Evolutionary conservation across 2,329 filamentous ascomycete species (phyloP).

Genomic region (Fragosphaeria purpurea): DNA sequence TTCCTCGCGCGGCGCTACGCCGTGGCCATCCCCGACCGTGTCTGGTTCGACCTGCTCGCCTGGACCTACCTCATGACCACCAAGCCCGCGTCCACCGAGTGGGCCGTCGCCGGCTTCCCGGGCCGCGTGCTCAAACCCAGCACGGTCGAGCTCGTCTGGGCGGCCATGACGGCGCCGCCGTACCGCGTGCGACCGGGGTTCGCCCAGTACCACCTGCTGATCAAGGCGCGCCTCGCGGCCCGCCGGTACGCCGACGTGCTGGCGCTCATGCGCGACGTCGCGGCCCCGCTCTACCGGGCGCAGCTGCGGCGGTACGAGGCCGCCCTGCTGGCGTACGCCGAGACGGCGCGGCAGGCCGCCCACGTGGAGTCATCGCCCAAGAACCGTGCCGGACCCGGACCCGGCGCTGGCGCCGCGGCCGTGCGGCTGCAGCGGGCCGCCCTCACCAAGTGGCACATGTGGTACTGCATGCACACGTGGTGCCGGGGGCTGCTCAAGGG

Average conservation of each 20-base stretch:
- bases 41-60: conserved; percentile 59
- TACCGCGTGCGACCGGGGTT: conserved; percentile 48
- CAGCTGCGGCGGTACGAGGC: conserved; percentile 14
- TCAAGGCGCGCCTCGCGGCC: conserved; percentile 26
- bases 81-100: conserved; percentile 27
- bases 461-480: conserved; percentile 21
- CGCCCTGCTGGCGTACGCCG: conserved; percentile 16
- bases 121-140: conserved; percentile 29
- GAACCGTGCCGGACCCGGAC: no score
- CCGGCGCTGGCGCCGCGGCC: conserved; percentile 9
- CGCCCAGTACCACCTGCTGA: conserved; percentile 39
- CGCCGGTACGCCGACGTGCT: conserved; percentile 12
- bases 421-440: conserved; percentile 18
- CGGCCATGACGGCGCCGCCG: conserved; percentile 47
- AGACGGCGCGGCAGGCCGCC: conserved; percentile 17
- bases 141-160: conserved; percentile 42
- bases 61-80: conserved; percentile 52
- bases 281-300: conserved; percentile 18
- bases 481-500: conserved; percentile 17
- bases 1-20: conserved; percentile 50
- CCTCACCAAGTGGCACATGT: conserved; percentile 21
- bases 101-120: conserved; percentile 21
- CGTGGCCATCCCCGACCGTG: conserved; percentile 42
- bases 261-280: conserved; percentile 19
- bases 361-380: no score